A percentile compares a stretch with the other conserved stretches of the same genome.
Evolutionary conservation across 1,139 yeast genomes (phyloP).

Genomic region (Martiniozyma asiatica): DNA sequence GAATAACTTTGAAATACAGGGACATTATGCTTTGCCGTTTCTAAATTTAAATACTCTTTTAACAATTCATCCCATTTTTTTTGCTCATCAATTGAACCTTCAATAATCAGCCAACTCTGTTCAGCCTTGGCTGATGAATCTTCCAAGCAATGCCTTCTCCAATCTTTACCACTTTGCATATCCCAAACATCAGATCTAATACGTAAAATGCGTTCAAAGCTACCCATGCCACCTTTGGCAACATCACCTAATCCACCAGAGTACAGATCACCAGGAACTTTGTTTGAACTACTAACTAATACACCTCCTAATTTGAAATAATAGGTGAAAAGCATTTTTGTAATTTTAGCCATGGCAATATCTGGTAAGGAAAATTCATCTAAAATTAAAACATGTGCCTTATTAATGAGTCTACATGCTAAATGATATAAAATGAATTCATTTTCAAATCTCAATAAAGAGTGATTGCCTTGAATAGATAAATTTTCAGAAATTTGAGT

Average conservation of each 20-base stretch:
- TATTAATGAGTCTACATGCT: conserved; percentile 51
- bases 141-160: conserved; percentile 32
- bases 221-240: conserved; percentile 42
- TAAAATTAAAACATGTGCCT: conserved; percentile 47
- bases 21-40: conserved; percentile 13
- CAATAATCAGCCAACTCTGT: conserved; percentile 25
- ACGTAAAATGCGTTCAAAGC: conserved; percentile 45
- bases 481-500: too few species aligned
- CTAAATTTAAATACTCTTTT: conserved; percentile 15
- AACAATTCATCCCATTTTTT: conserved; percentile 28
- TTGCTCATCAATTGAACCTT: conserved; percentile 21
- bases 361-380: conserved; percentile 74
- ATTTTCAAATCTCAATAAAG: conserved; percentile 37
- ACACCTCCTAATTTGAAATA: conserved; percentile 68
- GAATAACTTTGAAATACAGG: conserved; percentile 42
- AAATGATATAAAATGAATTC: conserved; percentile 57
- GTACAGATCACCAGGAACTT: conserved; percentile 59
- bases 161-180: conserved; percentile 49
- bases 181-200: conserved; percentile 53
- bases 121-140: conserved; percentile 12
- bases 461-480: conserved; percentile 21
- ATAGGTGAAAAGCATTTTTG: conserved; percentile 52
- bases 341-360: conserved; percentile 56
- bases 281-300: conserved; percentile 58
- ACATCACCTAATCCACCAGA: conserved; percentile 50